Evolutionary conservation across 192 early-diverging fungal genomes (phyloP).

Genomic region (Podila horticola): DNA sequence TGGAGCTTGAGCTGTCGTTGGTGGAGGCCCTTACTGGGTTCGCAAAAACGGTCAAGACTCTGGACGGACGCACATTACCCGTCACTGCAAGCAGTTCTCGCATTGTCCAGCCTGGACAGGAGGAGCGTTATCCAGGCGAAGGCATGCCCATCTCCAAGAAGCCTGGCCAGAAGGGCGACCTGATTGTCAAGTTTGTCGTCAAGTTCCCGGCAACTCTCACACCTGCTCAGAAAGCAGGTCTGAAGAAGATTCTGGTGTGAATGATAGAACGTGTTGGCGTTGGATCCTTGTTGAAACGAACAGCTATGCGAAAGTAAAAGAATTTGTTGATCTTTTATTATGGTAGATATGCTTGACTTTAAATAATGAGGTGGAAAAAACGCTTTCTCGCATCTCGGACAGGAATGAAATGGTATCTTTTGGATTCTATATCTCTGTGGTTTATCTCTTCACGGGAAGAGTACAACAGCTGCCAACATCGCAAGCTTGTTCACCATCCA

Average conservation of each 20-base stretch:
- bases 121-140: slow-evolving; percentile 77
- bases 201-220: slow-evolving; percentile 80
- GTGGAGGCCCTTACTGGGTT: slow-evolving; percentile 88
- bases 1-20: slow-evolving; percentile 72
- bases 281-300: not conserved
- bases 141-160: slow-evolving; percentile 94
- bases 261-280: not conserved
- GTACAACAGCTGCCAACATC: slow-evolving; percentile 45
- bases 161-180: slow-evolving; percentile 81
- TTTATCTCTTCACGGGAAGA: slow-evolving; percentile 41
- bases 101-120: slow-evolving; percentile 77
- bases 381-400: slow-evolving; percentile 10
- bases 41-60: slow-evolving; percentile 73
- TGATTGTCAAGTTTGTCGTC: slow-evolving; percentile 85
- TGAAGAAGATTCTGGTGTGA: slow-evolving; percentile 57
- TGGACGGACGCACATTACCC: slow-evolving; percentile 80
- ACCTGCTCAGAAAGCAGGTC: slow-evolving; percentile 73
- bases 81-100: slow-evolving; percentile 63
- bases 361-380: slow-evolving; percentile 1
- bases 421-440: too few species aligned
- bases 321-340: not conserved
- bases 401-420: too few species aligned
- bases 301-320: not conserved
- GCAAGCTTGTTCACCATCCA: slow-evolving; percentile 39
- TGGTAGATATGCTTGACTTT: not conserved